phyloP scores from a whole-genome alignment of 148 eudicot genomes.

The Simmondsia chinensis region DNA sequence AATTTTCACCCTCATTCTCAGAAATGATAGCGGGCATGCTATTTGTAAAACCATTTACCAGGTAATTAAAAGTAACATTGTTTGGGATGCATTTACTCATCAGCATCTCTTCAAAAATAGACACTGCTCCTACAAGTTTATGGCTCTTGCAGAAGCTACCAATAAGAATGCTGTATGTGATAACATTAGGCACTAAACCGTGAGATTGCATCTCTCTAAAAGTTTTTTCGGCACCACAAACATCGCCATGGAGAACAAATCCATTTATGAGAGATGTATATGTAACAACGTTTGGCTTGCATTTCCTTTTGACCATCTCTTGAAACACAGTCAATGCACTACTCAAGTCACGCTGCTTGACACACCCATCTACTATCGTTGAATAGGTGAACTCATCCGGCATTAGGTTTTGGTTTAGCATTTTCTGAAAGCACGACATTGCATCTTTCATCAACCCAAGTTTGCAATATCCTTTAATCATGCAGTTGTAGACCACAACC shows the following conservation, averaged over 20 bases:
- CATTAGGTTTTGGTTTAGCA: conserved; percentile 25
- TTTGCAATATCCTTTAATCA: conserved; percentile 84
- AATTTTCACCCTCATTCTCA: conserved; percentile 15
- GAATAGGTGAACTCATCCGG: conserved; percentile 87
- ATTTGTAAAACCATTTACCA: conserved; percentile 67
- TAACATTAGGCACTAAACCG: conserved; percentile 65
- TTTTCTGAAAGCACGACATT: conserved; percentile 37
- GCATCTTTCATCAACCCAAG: conserved; percentile 74
- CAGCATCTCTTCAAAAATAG: conserved; percentile 62
- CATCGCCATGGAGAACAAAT: conserved; percentile 43
- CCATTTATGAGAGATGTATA: conserved; percentile 83
- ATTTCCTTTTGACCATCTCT: conserved; percentile 46
- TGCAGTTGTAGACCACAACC: conserved; percentile 67
- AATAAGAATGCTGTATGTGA: conserved; percentile 63
- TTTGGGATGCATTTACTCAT: conserved; percentile 55
- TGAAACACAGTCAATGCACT: conserved; percentile 45
- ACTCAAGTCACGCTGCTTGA: conserved; percentile 59
- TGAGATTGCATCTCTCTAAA: conserved; percentile 48
- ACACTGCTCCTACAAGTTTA: conserved; percentile 53
- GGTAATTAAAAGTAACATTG: conserved; percentile 58
- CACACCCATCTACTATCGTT: conserved; percentile 72
- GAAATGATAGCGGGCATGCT: conserved; percentile 3
- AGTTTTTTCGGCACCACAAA: conserved; percentile 34
- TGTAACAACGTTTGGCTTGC: conserved; percentile 75
- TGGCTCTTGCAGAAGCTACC: conserved; percentile 66